Base-by-base conservation (phyloP, 2,329 filamentous ascomycete species). In the Neoscytalidium dimidiatum region DNA sequence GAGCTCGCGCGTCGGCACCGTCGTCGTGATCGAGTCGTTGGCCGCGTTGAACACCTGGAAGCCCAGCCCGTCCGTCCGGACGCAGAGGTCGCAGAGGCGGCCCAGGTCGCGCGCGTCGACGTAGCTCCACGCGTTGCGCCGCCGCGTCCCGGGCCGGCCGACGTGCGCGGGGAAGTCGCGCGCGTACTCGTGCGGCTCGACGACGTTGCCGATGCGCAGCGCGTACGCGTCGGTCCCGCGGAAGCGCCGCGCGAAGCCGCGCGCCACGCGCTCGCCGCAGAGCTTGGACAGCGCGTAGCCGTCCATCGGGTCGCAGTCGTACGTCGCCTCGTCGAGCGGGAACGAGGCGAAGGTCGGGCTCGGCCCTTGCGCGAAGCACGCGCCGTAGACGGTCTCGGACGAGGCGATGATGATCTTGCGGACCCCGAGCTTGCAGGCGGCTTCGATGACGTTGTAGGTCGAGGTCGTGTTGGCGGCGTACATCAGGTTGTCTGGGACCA, bases 41-140 rank as follows among this genome's bases (percentile, higher is more conserved):
- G 85, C 87, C 1, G 86, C 86, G 70, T 89, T 89, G 74, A 89
- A 89, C 0, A 88, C 76, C 70, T 89, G 85, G 68, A 87, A 89
- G 0, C 86, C 86, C 9, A 89, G 70, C 0, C 84, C 85, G 70
- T 81, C 80, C 68, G 82, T 84, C 66, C 81, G 68, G 4, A 88
- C 79, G 19, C 79, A 82, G 8, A 84, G 70, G 67, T 88, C 78
- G 70, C 85, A 88, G 64, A 89, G 88, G 73, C 86, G 84, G 0
- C 86, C 87, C 2, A 89, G 72, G 69, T 89, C 87, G 3, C 86
- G 74, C 0, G 85, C 85, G 71, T 89, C 87, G 23, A 86, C 86
- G 71, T 90, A 89, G 23, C 80, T 83, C 86, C 86, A 89, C 0
- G 84, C 86, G 71, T 88, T 87, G 0, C 82, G 77, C 69, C 85